Percentiles rank a stretch among this genome's conserved stretches.
Evolutionary conservation across 1,139 yeast genomes (phyloP).

Genomic region (Suhomyces panamericanus): DNA sequence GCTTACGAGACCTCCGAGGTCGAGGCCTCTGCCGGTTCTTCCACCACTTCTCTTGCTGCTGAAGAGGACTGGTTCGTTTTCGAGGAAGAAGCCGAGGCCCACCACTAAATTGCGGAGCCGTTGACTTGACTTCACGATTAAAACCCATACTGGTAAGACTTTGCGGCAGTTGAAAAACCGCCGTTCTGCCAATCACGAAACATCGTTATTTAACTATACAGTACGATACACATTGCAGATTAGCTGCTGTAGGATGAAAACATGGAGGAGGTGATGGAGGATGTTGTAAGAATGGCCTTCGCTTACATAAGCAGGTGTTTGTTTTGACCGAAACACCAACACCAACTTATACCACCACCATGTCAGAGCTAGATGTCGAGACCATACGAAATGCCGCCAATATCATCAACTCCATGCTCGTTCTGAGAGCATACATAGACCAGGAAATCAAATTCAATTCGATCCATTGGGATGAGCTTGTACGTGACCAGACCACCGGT

Average conservation of each 20-base stretch:
- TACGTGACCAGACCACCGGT: conserved; percentile 12
- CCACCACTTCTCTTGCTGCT: conserved; percentile 35
- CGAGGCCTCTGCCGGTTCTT: conserved; percentile 51
- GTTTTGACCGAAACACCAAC: conserved; percentile 6
- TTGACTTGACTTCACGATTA: neutral
- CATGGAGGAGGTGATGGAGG: neutral
- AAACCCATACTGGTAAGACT: conserved; percentile 1
- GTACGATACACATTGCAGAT: conserved; percentile 10
- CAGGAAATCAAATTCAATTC: conserved; percentile 35
- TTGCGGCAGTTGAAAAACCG: neutral
- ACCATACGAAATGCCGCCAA: conserved; percentile 41
- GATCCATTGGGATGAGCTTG: conserved; percentile 36
- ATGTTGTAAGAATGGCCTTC: neutral
- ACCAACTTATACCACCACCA: neutral
- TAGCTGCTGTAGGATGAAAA: neutral
- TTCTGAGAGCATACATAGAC: conserved; percentile 40
- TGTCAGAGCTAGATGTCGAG: conserved; percentile 27
- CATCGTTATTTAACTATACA: conserved; percentile 9
- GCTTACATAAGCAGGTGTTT: conserved; percentile 8
- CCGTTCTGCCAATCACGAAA: neutral
- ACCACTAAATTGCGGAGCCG: conserved; percentile 35
- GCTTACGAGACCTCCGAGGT: conserved; percentile 76
- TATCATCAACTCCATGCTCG: conserved; percentile 37
- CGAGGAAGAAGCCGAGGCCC: conserved; percentile 79
- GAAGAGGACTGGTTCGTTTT: conserved; percentile 82